These are phyloP conservation scores for Zancudomyces culisetae DNA, from an alignment of 371 early-diverging fungal genomes.

Conservation along the genomic window DNA sequence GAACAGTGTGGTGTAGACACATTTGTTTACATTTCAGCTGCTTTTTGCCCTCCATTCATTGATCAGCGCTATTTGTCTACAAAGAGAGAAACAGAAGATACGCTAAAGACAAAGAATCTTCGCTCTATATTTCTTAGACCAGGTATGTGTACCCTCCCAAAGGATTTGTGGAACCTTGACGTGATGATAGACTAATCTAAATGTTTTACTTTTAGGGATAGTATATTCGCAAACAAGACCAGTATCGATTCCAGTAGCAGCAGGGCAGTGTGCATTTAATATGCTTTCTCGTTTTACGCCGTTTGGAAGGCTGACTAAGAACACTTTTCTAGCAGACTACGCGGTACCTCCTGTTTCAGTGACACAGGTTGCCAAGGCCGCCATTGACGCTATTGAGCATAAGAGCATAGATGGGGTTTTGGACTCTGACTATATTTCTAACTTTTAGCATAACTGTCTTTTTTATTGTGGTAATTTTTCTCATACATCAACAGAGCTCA, in stretches of 20 bases:
- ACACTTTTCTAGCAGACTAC: neutral
- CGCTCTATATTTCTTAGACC: constrained; percentile 46
- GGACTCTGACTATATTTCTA: neutral
- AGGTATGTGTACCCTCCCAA: constrained; percentile 17
- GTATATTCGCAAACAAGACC: neutral
- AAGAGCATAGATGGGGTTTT: neutral
- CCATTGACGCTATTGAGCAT: neutral
- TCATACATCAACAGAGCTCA: no score
- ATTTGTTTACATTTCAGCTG: constrained; percentile 51
- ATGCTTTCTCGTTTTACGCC: neutral
- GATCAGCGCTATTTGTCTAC: constrained; percentile 51
- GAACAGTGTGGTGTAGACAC: constrained; percentile 17
- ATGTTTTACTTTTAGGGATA: neutral
- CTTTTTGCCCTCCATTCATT: constrained; percentile 42
- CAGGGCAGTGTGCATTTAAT: neutral
- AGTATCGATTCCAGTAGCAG: neutral
- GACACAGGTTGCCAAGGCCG: neutral
- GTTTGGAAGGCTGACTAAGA: neutral
- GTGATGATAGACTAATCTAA: no score
- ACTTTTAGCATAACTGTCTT: no score
- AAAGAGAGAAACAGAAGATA: constrained; percentile 50
- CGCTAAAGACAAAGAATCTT: constrained; percentile 27
- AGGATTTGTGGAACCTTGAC: no score
- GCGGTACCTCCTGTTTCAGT: neutral
- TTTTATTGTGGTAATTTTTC: no score